Evolutionary conservation across 2,329 filamentous ascomycete genomes (phyloP), one percentile per base, ranked within the genome.

Genomic region (Sphaceloma murrayae): DNA sequence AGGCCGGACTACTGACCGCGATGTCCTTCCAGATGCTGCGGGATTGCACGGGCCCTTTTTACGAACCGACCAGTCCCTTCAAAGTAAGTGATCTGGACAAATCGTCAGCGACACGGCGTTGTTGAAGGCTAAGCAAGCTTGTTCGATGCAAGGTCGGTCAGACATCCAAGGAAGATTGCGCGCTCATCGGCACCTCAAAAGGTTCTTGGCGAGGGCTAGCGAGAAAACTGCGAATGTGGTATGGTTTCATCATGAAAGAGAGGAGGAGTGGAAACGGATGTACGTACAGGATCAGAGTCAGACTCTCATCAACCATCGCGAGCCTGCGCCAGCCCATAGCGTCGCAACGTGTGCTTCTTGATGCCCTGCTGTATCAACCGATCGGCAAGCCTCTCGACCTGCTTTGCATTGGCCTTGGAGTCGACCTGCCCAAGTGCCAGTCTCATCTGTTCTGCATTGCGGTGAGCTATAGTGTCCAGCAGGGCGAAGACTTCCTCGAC

Each of bases 221-320:
- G 82, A 83, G 81, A 78, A 86, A 85, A 86, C 82, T 85, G 82
- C 82, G 81, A 87, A 85, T 84, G 71, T 75, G 69, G 71, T 74
- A 78, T 74, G 74, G 63, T 79, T 82, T 83, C 78, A 83, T 84
- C 80, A 82, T 78, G 13, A 7, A n/a, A 6, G 3, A 3, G 17
- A 22, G 8, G 30, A 6, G 8, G 30, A 7, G 14, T 9, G 14
- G 13, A 6, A 32, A 32, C 5, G 30, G 7, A 5, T 16, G 9
- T 9, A 32, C 30, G 8, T 16, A 32, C 30, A 9, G 14, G 7
- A 27, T 27, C 24, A 27, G n/a, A 27, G 24, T 27, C 7, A 5
- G 4, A n/a, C n/a, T n/a, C n/a, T n/a, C n/a, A n/a, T n/a, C n/a
- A n/a, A n/a, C n/a, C n/a, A n/a, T n/a, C n/a, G n/a, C n/a, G n/a